A percentile compares a stretch with the other conserved stretches of the same genome.
These are phyloP conservation scores for Cucumis sativus DNA, from an alignment of 306 rosid genomes.

Conservation along the genomic window Cucumber_9930_V3 NC_026655.2:26653501-26654000, in stretches of 20 bases:
- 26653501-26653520: neutral
- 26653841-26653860: neutral
- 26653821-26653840: neutral
- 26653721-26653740: neutral
- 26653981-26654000: neutral
- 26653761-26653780: neutral
- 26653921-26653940: neutral
- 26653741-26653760: neutral
- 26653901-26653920: neutral
- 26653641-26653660: neutral
- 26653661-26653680: neutral
- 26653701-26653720: neutral
- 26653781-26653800: neutral
- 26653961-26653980: neutral
- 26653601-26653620: too few species aligned
- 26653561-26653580: neutral
- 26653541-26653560: neutral
- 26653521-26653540: neutral
- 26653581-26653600: too few species aligned
- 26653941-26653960: neutral
- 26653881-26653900: neutral
- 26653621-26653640: neutral
- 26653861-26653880: neutral
- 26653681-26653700: neutral
- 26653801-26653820: neutral